Evolutionary conservation across 2,329 filamentous ascomycete genomes (phyloP).

Genomic region (Pseudopithomyces chartarum): DNA sequence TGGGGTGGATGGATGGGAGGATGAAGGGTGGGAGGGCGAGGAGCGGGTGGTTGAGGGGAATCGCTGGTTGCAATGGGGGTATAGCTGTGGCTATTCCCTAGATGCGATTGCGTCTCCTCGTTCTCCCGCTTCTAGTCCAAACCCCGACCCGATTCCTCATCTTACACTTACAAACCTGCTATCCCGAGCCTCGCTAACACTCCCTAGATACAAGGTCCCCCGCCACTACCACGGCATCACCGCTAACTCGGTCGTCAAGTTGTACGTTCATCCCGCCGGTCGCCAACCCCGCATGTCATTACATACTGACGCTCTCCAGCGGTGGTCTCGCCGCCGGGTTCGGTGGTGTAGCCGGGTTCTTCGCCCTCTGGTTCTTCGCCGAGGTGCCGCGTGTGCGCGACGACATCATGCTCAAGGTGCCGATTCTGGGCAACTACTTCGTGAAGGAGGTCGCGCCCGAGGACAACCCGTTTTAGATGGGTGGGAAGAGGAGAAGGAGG

Average conservation of each 20-base stretch:
- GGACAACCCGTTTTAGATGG: slow-evolving; percentile 63
- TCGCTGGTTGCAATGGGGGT: no score
- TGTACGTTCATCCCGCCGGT: slow-evolving; percentile 47
- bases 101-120: no score
- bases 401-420: slow-evolving; percentile 66
- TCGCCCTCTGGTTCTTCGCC: slow-evolving; percentile 68
- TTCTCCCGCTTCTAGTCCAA: no score
- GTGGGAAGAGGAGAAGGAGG: neutral
- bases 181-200: slow-evolving; percentile 18
- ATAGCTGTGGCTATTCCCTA: no score
- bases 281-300: neutral
- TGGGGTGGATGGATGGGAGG: neutral
- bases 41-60: neutral
- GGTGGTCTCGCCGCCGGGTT: slow-evolving; percentile 57
- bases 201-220: slow-evolving; percentile 55
- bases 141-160: no score
- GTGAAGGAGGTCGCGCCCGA: slow-evolving; percentile 63
- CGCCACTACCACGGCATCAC: slow-evolving; percentile 58
- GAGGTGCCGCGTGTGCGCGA: slow-evolving; percentile 66
- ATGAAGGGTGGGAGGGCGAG: neutral
- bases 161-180: neutral
- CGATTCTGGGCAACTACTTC: slow-evolving; percentile 62
- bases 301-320: slow-evolving; percentile 23
- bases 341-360: slow-evolving; percentile 62
- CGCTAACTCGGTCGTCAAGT: slow-evolving; percentile 46